These are phyloP conservation scores for Mallotus japonicus DNA, from an alignment of 441 rosid species.

Conservation along the genomic window DNA sequence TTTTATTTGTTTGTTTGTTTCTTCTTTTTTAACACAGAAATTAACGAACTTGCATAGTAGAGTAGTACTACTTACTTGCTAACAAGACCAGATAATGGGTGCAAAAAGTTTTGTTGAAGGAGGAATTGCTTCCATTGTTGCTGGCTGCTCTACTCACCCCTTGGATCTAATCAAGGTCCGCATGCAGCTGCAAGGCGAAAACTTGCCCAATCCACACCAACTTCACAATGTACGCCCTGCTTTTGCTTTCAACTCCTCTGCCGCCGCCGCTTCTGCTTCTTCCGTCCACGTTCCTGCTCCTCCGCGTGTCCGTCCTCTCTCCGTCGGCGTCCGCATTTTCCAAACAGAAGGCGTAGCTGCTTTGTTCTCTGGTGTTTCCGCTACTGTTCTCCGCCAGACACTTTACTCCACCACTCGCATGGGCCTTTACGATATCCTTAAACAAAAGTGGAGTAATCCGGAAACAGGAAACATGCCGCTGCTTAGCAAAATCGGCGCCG, in stretches of 20 bases:
- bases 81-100: constrained; percentile 39
- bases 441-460: constrained; percentile 60
- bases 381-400: constrained; percentile 74
- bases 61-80: background rate
- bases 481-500: constrained; percentile 49
- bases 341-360: constrained; percentile 55
- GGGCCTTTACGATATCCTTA: constrained; percentile 74
- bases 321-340: constrained; percentile 57
- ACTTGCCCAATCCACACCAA: constrained; percentile 22
- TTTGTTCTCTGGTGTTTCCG: constrained; percentile 70
- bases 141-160: constrained; percentile 87
- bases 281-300: constrained; percentile 26
- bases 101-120: constrained; percentile 75
- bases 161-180: constrained; percentile 85
- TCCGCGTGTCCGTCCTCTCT: constrained; percentile 50
- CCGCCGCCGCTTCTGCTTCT: constrained; percentile 16
- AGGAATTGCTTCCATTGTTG: constrained; percentile 75
- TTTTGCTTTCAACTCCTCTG: constrained; percentile 43
- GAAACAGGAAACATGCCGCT: constrained; percentile 47
- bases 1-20: too few species aligned
- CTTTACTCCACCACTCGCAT: constrained; percentile 81
- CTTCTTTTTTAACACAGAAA: background rate
- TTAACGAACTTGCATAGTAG: background rate
- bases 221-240: constrained; percentile 50
- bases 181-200: constrained; percentile 83